These are phyloP conservation scores for Verbena officinalis DNA, from an alignment of 257 asterid genomes.

Conservation along the genomic window DNA sequence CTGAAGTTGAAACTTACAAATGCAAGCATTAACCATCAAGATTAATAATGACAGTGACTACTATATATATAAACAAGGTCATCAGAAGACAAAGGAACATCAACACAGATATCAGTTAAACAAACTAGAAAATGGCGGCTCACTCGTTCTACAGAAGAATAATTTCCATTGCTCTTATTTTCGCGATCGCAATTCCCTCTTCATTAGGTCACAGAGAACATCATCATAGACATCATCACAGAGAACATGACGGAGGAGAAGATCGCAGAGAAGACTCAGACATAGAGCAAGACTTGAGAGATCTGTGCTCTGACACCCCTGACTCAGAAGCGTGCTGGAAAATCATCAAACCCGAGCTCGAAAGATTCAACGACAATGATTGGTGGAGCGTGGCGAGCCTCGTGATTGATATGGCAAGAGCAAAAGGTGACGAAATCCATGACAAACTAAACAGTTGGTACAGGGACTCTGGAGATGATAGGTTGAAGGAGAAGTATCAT, in stretches of 20 bases:
- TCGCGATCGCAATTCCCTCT: conserved; percentile 2
- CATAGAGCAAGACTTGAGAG: neutral
- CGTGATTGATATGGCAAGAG: conserved; percentile 28
- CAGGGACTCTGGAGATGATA: conserved; percentile 6
- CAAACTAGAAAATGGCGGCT: conserved; percentile 6
- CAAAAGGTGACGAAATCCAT: conserved; percentile 9
- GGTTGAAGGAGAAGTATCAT: conserved; percentile 21
- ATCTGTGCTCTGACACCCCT: conserved; percentile 27
- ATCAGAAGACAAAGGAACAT: conserved; percentile 1
- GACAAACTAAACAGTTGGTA: conserved; percentile 10
- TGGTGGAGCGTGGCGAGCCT: conserved; percentile 4
- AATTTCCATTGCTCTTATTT: conserved; percentile 16
- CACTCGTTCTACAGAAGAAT: neutral
- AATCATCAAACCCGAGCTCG: conserved; percentile 15
- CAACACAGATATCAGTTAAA: neutral
- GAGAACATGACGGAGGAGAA: too few species aligned
- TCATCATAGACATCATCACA: too few species aligned
- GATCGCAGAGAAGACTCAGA: neutral
- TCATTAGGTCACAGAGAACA: neutral
- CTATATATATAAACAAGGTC: conserved; percentile 27
- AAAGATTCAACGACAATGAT: conserved; percentile 10
- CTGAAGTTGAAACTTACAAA: neutral
- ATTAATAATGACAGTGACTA: neutral
- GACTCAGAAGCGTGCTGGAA: conserved; percentile 23
- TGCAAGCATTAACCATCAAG: conserved; percentile 5